phyloP scores from a whole-genome alignment of 2,329 filamentous ascomycete species.

The Cadophora sp. region DNA sequence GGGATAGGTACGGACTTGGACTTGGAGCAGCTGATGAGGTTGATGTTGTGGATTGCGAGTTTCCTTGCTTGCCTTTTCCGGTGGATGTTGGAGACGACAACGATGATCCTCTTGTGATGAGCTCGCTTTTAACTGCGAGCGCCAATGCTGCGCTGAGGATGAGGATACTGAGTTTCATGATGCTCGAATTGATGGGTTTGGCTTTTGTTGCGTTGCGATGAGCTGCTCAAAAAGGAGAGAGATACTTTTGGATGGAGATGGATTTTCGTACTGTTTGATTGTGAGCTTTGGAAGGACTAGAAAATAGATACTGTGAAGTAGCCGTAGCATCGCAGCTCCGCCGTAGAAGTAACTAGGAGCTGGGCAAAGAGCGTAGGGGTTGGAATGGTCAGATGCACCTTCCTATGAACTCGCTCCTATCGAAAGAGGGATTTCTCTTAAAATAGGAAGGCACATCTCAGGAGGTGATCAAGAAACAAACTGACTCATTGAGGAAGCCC shows the following conservation, averaged over 20 bases:
- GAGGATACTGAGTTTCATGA: not conserved
- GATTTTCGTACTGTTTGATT: not conserved
- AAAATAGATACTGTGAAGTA: not conserved
- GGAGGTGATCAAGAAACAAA: too few relatives aligned
- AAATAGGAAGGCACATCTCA: too few relatives aligned
- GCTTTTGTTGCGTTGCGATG: too few relatives aligned
- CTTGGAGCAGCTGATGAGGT: slow-evolving; percentile 5
- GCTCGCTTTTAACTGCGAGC: not conserved
- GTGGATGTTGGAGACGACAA: not conserved
- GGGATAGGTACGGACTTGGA: slow-evolving; percentile 18
- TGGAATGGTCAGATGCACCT: too few relatives aligned
- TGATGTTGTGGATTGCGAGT: not conserved
- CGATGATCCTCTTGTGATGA: not conserved
- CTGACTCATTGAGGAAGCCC: too few relatives aligned
- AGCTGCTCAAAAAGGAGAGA: not conserved
- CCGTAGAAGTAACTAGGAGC: too few relatives aligned
- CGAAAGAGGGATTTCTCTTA: too few relatives aligned
- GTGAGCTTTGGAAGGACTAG: not conserved
- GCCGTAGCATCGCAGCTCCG: too few relatives aligned
- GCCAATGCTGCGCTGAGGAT: not conserved
- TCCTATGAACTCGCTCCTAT: too few relatives aligned
- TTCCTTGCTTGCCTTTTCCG: not conserved
- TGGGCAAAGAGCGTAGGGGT: too few relatives aligned
- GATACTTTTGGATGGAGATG: too few relatives aligned
- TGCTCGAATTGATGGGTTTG: not conserved